phyloP scores from a whole-genome alignment of 352 stramenopile species.

The Globisporangium apiculatum region DNA sequence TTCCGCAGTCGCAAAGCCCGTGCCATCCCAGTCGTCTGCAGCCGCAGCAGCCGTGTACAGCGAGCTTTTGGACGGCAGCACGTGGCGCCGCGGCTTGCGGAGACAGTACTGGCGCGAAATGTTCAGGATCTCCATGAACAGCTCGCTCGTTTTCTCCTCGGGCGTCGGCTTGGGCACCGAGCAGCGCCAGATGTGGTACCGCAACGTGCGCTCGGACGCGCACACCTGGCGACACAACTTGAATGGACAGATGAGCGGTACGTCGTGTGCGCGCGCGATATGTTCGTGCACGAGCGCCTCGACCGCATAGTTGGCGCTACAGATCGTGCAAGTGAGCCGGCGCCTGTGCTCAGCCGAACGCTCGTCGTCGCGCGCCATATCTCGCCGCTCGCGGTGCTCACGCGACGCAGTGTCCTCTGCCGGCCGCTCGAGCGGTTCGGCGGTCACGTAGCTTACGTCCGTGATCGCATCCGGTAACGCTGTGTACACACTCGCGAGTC shows the following conservation, averaged over 20 bases:
- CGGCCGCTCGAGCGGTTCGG: slow-evolving; percentile 29
- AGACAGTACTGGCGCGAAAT: slow-evolving; percentile 73
- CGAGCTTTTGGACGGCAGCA: slow-evolving; percentile 14
- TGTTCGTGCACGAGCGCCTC: slow-evolving; percentile 43
- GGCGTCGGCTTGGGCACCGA: slow-evolving; percentile 42
- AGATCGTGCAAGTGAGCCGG: slow-evolving; percentile 55
- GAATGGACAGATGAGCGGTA: slow-evolving; percentile 76
- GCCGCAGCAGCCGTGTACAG: neutral
- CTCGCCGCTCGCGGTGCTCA: slow-evolving; percentile 26
- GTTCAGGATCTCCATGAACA: slow-evolving; percentile 74
- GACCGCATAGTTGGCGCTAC: slow-evolving; percentile 12
- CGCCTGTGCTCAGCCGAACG: slow-evolving; percentile 12
- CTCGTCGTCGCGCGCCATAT: slow-evolving; percentile 41
- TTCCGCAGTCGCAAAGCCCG: slow-evolving; percentile 15
- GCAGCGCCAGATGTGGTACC: slow-evolving; percentile 73
- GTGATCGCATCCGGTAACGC: slow-evolving; percentile 38
- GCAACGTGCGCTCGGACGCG: slow-evolving; percentile 52
- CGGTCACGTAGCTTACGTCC: slow-evolving; percentile 51
- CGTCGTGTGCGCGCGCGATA: slow-evolving; percentile 38
- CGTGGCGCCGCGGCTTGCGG: slow-evolving; percentile 53
- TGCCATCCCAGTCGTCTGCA: slow-evolving; percentile 10
- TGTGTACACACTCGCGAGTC: slow-evolving; percentile 49
- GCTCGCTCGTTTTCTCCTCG: slow-evolving; percentile 44
- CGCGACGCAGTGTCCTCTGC: slow-evolving; percentile 32
- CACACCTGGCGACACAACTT: slow-evolving; percentile 58